phyloP scores from a whole-genome alignment of 192 early-diverging fungal species.

The Linnemannia hyalina region DNA sequence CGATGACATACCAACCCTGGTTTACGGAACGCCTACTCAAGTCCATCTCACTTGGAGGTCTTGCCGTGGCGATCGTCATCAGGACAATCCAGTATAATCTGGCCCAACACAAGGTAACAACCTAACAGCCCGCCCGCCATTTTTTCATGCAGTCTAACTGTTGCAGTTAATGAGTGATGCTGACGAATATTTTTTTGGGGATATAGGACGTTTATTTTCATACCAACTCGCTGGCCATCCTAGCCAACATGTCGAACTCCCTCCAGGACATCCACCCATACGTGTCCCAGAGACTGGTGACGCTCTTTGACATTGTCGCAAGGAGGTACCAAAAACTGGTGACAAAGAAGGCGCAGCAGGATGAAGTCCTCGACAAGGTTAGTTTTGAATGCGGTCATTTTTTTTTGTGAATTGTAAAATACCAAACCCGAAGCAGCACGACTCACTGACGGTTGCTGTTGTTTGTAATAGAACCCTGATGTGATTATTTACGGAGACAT shows the following conservation, averaged over 20 bases:
- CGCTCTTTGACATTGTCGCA: constrained; percentile 77
- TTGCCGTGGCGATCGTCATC: constrained; percentile 75
- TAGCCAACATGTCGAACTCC: constrained; percentile 74
- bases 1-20: constrained; percentile 72
- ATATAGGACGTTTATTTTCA: constrained; percentile 78
- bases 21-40: constrained; percentile 79
- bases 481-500: constrained; percentile 75
- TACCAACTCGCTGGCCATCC: constrained; percentile 71
- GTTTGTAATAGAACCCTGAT: constrained; percentile 53
- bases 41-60: constrained; percentile 74
- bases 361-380: constrained; percentile 58
- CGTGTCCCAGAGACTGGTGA: constrained; percentile 78
- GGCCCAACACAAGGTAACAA: constrained; percentile 71
- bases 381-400: neutral
- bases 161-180: neutral
- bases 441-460: neutral
- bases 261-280: constrained; percentile 73
- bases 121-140: neutral
- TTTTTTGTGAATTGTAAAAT: neutral
- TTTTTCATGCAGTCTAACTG: neutral
- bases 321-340: constrained; percentile 74
- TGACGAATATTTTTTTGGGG: neutral
- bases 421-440: neutral
- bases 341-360: constrained; percentile 37
- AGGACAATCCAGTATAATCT: constrained; percentile 77